Evolutionary conservation across 305 asterid genomes (phyloP), one percentile per base, ranked within the genome.

Genomic region (Rubia tinctorum): DNA sequence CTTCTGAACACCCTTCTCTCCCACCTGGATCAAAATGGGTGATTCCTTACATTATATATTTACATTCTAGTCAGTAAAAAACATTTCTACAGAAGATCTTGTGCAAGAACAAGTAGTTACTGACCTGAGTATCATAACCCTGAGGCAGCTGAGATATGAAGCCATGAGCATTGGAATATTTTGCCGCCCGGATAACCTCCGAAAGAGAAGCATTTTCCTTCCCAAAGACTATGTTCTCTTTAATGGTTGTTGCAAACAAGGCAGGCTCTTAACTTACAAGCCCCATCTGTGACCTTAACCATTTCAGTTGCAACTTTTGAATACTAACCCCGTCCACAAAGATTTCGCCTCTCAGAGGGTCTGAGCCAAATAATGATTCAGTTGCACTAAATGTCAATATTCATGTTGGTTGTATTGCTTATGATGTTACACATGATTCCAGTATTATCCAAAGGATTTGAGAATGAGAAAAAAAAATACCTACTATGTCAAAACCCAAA

Each of bases 251-350:
- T 1, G 95, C 99, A 56, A 88, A 95, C 7, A 95, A 87, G 6
- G 97, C 90, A 7, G 99, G 99, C 80, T 95, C 98, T 69, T 95
- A 98, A 74, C 98, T 95, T 5, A 95, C 99, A 55, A 95, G 66
- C 45, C 99, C 99, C 99, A 92, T 92, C 71, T 89, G 98, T 20
- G 98, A 89, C 85, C 99, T 90, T 45, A 95, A 80, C 97, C 98
- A 95, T 78, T 89, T 95, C 56, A 92, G 87, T 42, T 92, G 98
- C 82, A 95, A 53, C 80, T 85, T 90, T 73, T 88, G 90, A 17
- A 89, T 85, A 58, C 81, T 75, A 34, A 92, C 85, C 2, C 97
- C 98, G 75, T 95, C 98, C 0, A 92, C 75, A 22, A 89, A 82
- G 43, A 95, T 84, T 71, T 89, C 92, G 1, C 99, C 99, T 1